Percentiles rank a stretch among this genome's conserved stretches.
These are phyloP conservation scores for Ascochyta koolunga DNA, from an alignment of 2,329 filamentous ascomycete species.

Conservation along the genomic window DNA sequence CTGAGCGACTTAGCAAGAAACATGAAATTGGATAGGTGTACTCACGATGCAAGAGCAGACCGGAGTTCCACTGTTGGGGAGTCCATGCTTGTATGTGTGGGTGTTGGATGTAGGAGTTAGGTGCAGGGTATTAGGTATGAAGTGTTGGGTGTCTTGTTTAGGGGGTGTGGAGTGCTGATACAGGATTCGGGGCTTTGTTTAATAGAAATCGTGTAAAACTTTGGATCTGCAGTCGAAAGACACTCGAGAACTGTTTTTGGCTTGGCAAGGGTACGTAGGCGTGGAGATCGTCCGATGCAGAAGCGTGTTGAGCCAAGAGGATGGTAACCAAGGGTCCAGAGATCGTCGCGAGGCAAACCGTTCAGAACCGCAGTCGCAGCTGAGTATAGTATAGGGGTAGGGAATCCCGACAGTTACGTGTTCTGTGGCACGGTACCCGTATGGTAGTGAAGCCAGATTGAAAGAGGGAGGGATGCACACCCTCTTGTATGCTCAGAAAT, in stretches of 20 bases:
- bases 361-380: conserved; percentile 1
- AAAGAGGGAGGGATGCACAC: conserved; percentile 20
- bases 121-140: too few species aligned
- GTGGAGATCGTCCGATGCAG: conserved; percentile 6
- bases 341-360: conserved; percentile 9
- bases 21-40: conserved; percentile 11
- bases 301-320: conserved; percentile 11
- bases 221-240: conserved; percentile 16
- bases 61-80: conserved; percentile 53
- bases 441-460: neutral
- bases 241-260: conserved; percentile 10
- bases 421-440: neutral
- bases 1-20: conserved; percentile 41
- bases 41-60: conserved; percentile 56
- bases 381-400: neutral
- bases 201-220: conserved; percentile 16
- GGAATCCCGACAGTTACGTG: neutral
- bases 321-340: conserved; percentile 6
- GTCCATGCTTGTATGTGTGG: conserved; percentile 39
- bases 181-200: conserved; percentile 13
- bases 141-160: conserved; percentile 17
- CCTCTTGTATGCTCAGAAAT: conserved; percentile 35
- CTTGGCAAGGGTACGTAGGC: conserved; percentile 28
- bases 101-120: too few species aligned
- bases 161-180: neutral